Percentiles rank a stretch among this genome's conserved stretches.
Conservation (phyloP, 2,329 filamentous ascomycete genomes). For the Tolypocladium guangdongense region DNA sequence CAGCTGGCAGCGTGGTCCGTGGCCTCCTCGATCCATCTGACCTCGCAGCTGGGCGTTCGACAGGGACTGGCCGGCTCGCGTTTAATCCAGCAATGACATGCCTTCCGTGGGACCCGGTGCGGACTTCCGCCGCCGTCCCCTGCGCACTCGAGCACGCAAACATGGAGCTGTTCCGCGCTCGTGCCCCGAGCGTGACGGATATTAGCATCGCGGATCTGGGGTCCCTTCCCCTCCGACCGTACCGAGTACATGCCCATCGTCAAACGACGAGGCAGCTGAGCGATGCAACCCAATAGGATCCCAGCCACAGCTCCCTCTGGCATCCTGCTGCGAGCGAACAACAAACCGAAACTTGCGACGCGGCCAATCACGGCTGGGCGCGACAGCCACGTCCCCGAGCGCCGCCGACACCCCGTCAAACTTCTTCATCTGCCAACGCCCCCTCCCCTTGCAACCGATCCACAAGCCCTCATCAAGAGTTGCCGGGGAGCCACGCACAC, state of each 20-base stretch:
- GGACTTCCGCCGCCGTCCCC: neutral
- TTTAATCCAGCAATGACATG: neutral
- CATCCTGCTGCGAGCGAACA: neutral
- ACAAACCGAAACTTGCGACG: slow-evolving; percentile 1
- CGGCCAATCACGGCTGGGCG: neutral
- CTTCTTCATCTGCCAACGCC: neutral
- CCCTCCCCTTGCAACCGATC: neutral
- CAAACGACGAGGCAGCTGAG: neutral
- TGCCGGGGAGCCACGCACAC: slow-evolving; percentile 1
- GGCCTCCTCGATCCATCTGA: neutral
- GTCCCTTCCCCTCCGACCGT: neutral
- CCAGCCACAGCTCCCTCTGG: neutral
- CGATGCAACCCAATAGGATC: neutral
- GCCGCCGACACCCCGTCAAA: neutral
- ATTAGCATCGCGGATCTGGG: neutral
- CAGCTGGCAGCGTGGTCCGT: neutral
- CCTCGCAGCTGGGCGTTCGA: neutral
- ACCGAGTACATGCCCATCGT: neutral
- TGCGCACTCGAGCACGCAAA: neutral
- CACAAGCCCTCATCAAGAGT: neutral
- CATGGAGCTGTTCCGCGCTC: neutral
- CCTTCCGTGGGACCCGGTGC: neutral
- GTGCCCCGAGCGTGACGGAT: neutral
- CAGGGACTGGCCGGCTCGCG: neutral
- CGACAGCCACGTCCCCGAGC: neutral